Evolutionary conservation across 495 filamentous ascomycete species (phyloP).

Genomic region (Aspergillus leporis): DNA sequence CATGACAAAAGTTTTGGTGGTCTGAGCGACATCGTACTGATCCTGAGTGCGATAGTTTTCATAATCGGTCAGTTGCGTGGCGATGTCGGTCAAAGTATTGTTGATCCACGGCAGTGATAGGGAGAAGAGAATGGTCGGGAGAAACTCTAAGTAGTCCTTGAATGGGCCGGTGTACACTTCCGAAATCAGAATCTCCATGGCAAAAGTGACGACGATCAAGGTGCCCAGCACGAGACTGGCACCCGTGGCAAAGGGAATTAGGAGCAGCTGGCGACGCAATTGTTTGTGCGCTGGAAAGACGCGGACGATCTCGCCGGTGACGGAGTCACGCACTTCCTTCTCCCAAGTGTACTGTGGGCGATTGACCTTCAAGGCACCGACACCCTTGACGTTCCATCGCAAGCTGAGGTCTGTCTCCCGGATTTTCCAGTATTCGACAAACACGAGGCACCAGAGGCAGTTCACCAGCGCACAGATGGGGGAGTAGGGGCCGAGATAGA

Average conservation of each 20-base stretch:
- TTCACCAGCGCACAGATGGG: conserved; percentile 74
- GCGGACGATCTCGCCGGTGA: conserved; percentile 76
- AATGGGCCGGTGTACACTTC: conserved; percentile 89
- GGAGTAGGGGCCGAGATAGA: conserved; percentile 80
- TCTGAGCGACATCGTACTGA: conserved; percentile 76
- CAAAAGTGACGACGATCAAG: conserved; percentile 80
- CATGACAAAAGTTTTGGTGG: conserved; percentile 87
- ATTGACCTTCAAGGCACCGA: conserved; percentile 76
- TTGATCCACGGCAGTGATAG: conserved; percentile 73
- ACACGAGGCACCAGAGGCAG: conserved; percentile 80
- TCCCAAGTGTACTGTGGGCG: conserved; percentile 78
- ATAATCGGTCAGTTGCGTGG: conserved; percentile 72
- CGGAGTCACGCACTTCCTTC: conserved; percentile 69
- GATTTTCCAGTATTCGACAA: conserved; percentile 95
- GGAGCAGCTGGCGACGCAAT: conserved; percentile 72
- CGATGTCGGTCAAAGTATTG: conserved; percentile 70
- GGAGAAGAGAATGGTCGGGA: conserved; percentile 82
- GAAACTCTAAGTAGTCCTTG: conserved; percentile 78
- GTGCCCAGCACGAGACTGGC: conserved; percentile 71
- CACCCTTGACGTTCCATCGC: conserved; percentile 85
- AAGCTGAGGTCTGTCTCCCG: conserved; percentile 89
- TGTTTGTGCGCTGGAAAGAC: conserved; percentile 77
- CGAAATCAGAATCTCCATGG: conserved; percentile 88
- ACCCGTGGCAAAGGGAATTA: conserved; percentile 81
- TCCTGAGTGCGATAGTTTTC: conserved; percentile 92